Percentiles rank a stretch among this genome's conserved stretches.
Conservation (phyloP, 495 filamentous ascomycete species). For the Schizothecium vesticola region DNA sequence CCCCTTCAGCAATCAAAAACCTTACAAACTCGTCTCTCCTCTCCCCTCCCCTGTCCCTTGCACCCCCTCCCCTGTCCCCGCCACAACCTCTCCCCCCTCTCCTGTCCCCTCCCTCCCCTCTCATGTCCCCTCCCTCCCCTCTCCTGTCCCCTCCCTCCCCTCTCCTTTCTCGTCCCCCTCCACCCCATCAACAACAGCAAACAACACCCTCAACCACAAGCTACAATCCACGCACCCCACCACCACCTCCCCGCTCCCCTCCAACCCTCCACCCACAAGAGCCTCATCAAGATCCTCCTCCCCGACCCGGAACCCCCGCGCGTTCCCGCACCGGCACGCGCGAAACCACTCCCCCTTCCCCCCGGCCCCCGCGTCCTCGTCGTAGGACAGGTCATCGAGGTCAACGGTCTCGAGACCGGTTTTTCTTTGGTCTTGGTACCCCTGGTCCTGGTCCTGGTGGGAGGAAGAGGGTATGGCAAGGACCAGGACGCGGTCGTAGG, state of each 20-base stretch:
- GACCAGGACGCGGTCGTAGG: constrained; percentile 59
- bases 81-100: not conserved
- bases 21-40: too few relatives aligned
- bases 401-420: constrained; percentile 77
- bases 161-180: constrained; percentile 19
- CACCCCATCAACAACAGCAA: constrained; percentile 55
- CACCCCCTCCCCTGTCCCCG: not conserved
- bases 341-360: constrained; percentile 57
- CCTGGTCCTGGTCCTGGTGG: not conserved
- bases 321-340: constrained; percentile 76
- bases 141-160: not conserved
- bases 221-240: constrained; percentile 78
- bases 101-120: not conserved
- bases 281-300: constrained; percentile 68
- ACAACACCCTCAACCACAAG: constrained; percentile 71
- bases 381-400: constrained; percentile 66
- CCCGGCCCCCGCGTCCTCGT: too few relatives aligned
- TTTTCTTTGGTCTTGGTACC: constrained; percentile 29
- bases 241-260: constrained; percentile 58
- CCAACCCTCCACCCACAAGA: constrained; percentile 2
- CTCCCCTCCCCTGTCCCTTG: not conserved
- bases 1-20: not conserved
- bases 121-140: not conserved
- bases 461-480: constrained; percentile 37
- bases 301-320: constrained; percentile 60